Conservation (phyloP, 2,329 filamentous ascomycete genomes). For the Penicillium sp. region DNA sequence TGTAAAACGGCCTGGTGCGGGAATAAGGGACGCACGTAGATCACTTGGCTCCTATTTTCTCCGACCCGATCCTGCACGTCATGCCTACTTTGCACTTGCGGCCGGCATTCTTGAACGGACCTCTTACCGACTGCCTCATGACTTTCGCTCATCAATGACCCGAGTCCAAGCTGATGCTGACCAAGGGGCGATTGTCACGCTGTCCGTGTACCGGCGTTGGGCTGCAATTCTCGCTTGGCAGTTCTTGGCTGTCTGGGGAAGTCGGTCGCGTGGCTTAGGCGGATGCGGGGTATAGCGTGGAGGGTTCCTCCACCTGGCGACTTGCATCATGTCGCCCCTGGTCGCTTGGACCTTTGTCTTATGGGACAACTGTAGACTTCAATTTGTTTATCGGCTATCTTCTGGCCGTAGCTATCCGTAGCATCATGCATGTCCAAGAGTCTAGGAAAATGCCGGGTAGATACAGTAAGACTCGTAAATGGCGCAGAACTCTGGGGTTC, state of each 20-base stretch:
- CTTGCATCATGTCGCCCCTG: not conserved
- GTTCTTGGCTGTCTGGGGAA: constrained; percentile 26
- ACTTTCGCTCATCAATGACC: constrained; percentile 4
- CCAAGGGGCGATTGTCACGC: not conserved
- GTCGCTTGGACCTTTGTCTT: not conserved
- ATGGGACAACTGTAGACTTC: not conserved
- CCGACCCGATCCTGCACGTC: constrained; percentile 21
- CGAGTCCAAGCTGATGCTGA: not conserved
- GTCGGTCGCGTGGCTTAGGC: constrained; percentile 21
- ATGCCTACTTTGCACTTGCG: constrained; percentile 4
- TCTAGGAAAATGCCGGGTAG: not conserved
- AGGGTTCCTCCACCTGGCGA: constrained; percentile 11
- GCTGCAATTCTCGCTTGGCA: constrained; percentile 12
- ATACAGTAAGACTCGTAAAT: not conserved
- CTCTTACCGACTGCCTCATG: not conserved
- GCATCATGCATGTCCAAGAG: not conserved
- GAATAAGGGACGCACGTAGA: constrained; percentile 8
- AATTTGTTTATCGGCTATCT: not conserved
- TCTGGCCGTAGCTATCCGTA: constrained; percentile 3
- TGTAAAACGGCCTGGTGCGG: constrained; percentile 19
- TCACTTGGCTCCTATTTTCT: constrained; percentile 20
- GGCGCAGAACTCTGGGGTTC: not conserved
- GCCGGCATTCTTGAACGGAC: not conserved
- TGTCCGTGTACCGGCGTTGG: not conserved
- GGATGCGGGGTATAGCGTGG: constrained; percentile 23